A percentile compares a stretch with the other conserved stretches of the same genome.
Evolutionary conservation across 352 stramenopile species (phyloP).

Genomic region (Phytophthora fragariae): DNA sequence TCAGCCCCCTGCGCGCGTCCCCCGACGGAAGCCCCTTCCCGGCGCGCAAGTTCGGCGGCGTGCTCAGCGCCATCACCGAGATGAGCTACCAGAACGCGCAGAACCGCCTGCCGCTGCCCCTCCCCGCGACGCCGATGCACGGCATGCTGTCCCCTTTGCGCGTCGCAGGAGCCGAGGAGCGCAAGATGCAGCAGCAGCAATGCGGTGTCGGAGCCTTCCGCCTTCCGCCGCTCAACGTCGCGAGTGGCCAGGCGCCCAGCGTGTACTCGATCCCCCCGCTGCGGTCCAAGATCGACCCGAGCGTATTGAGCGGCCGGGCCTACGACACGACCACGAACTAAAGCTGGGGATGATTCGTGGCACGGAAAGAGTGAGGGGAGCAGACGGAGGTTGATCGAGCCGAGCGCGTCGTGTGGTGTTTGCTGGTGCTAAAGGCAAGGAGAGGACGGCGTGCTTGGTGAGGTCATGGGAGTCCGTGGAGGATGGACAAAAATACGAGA

Average conservation of each 20-base stretch:
- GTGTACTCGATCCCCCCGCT: constrained; percentile 76
- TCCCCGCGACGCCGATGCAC: constrained; percentile 34
- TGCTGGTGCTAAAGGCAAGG: constrained; percentile 39
- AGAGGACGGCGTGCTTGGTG: constrained; percentile 11
- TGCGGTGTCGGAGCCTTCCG: constrained; percentile 42
- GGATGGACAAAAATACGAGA: constrained; percentile 40
- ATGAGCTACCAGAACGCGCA: constrained; percentile 67
- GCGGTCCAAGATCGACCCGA: constrained; percentile 82
- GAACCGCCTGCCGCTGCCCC: constrained; percentile 42
- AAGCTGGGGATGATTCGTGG: neutral
- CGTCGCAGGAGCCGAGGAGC: constrained; percentile 40
- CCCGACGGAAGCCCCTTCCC: constrained; percentile 41
- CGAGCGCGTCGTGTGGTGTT: constrained; percentile 28
- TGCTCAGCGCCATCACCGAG: constrained; percentile 56
- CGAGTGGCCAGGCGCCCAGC: constrained; percentile 37
- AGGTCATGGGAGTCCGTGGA: constrained; percentile 19
- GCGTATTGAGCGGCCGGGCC: constrained; percentile 52
- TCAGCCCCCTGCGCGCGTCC: constrained; percentile 60
- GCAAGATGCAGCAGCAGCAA: constrained; percentile 41
- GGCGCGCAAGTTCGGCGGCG: constrained; percentile 43
- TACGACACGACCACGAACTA: constrained; percentile 69
- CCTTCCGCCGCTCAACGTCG: constrained; percentile 70
- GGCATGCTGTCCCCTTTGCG: constrained; percentile 40
- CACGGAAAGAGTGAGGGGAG: neutral
- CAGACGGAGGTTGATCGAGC: constrained; percentile 19